Percentiles rank a stretch among this genome's conserved stretches.
Conservation (phyloP, 768 basidiomycete genomes). For the Lactarius pseudohatsudake region DNA sequence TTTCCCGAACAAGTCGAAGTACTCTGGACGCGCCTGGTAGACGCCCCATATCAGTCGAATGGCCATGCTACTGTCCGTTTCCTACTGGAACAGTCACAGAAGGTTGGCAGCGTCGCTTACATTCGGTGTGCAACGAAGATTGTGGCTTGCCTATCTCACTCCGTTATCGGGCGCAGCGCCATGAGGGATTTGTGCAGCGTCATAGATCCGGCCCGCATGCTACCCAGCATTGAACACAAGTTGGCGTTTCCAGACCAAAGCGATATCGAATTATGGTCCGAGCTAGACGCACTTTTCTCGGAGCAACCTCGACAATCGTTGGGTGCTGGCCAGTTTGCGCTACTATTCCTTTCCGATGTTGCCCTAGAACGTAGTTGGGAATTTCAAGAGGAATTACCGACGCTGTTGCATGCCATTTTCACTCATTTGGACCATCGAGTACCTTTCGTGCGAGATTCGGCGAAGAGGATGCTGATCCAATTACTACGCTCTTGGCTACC, state of each 20-base stretch:
- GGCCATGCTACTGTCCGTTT: slow-evolving; percentile 80
- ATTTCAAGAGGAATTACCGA: slow-evolving; percentile 62
- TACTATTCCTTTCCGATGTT: slow-evolving; percentile 79
- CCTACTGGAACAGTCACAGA: slow-evolving; percentile 83
- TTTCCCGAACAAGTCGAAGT: slow-evolving; percentile 79
- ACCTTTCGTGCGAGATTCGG: slow-evolving; percentile 64
- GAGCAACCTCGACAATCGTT: slow-evolving; percentile 68
- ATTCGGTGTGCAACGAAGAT: slow-evolving; percentile 78
- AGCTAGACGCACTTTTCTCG: slow-evolving; percentile 73
- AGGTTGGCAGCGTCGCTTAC: slow-evolving; percentile 76
- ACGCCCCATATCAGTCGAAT: slow-evolving; percentile 66
- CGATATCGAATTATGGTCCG: slow-evolving; percentile 76
- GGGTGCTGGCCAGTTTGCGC: slow-evolving; percentile 84
- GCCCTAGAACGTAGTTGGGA: slow-evolving; percentile 79
- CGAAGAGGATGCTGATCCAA: slow-evolving; percentile 82
- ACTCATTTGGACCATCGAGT: slow-evolving; percentile 80
- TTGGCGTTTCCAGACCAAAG: slow-evolving; percentile 57
- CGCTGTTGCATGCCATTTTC: slow-evolving; percentile 76
- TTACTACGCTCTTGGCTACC: slow-evolving; percentile 79
- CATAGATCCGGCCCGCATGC: slow-evolving; percentile 82
- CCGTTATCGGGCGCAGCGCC: slow-evolving; percentile 65
- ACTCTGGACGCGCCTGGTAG: slow-evolving; percentile 79
- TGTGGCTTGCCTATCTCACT: slow-evolving; percentile 81
- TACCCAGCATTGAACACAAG: slow-evolving; percentile 73
- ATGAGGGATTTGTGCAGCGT: slow-evolving; percentile 84